Evolutionary conservation across 176 grass and related monocot genomes (phyloP).

Genomic region (Hsuehochloa calcarea): DNA sequence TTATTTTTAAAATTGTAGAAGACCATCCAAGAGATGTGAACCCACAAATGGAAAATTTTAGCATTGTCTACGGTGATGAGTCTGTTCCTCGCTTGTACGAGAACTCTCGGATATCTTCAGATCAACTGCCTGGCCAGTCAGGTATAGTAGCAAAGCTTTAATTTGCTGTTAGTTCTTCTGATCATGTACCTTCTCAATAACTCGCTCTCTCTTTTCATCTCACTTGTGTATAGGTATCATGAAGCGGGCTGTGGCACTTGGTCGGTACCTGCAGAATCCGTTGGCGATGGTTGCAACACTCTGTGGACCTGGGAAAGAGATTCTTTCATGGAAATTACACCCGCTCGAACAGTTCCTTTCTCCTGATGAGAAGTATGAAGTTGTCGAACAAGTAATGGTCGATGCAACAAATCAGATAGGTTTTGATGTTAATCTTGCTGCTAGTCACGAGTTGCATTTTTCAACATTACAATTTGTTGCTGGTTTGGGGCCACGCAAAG

Average conservation of each 20-base stretch:
- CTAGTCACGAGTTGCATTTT: conserved; percentile 98
- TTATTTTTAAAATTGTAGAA: conserved; percentile 98
- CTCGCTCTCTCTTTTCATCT: not conserved
- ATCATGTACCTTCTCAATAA: not conserved
- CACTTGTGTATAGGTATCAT: conserved; percentile 67
- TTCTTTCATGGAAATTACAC: conserved; percentile 97
- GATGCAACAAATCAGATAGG: conserved; percentile 93
- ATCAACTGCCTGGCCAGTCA: conserved; percentile 85
- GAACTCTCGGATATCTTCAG: conserved; percentile 83
- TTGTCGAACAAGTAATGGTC: conserved; percentile 96
- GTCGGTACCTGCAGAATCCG: conserved; percentile 87
- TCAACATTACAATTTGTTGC: conserved; percentile 87
- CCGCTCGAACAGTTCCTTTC: conserved; percentile 78
- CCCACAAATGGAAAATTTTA: conserved; percentile 71
- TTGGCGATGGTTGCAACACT: conserved; percentile 89
- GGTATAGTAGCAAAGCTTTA: conserved; percentile 43
- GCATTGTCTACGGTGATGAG: conserved; percentile 82
- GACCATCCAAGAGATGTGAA: conserved; percentile 81
- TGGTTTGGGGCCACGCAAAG: conserved; percentile 86
- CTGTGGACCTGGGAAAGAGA: conserved; percentile 92
- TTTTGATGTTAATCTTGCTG: conserved; percentile 90
- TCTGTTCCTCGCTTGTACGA: conserved; percentile 85
- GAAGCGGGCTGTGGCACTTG: conserved; percentile 87
- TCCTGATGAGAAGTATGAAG: conserved; percentile 90
- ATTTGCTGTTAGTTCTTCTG: conserved; percentile 15